These are phyloP conservation scores for Erythrophleum fordii DNA, from an alignment of 306 rosid genomes.

Conservation along the genomic window DNA sequence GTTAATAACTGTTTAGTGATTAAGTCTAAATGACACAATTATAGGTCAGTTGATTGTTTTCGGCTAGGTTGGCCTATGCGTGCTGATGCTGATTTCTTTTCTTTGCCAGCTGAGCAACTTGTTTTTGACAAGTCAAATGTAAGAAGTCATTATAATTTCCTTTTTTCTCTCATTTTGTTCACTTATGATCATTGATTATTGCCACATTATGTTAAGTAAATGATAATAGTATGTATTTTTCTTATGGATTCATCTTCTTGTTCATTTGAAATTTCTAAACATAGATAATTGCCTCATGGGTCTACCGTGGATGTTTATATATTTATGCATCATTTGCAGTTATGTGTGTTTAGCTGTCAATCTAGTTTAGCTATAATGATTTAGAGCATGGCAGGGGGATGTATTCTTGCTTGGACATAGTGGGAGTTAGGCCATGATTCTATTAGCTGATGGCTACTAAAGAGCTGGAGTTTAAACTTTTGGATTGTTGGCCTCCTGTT, in stretches of 20 bases:
- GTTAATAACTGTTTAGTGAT: conserved; percentile 18
- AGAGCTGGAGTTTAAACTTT: not conserved
- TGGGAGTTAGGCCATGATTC: not conserved
- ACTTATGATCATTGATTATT: conserved; percentile 1
- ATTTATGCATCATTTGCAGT: not conserved
- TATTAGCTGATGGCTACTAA: not conserved
- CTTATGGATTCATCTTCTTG: not conserved
- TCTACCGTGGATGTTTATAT: not conserved
- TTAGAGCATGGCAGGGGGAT: not conserved
- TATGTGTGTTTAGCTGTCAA: not conserved
- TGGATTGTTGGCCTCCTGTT: not conserved
- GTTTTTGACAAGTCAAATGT: conserved; percentile 64
- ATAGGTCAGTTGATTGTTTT: conserved; percentile 94
- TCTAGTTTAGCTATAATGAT: not conserved
- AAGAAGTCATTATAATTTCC: conserved; percentile 38
- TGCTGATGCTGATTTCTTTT: conserved; percentile 94
- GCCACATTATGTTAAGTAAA: not conserved
- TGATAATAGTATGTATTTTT: not conserved
- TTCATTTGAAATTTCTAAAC: conserved; percentile 15
- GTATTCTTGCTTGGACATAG: not conserved
- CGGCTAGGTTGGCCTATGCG: conserved; percentile 99
- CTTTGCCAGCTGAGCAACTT: conserved; percentile 44
- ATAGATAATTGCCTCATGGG: not conserved
- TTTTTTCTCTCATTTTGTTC: conserved; percentile 15
- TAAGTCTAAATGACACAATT: conserved; percentile 40